These are phyloP conservation scores for Myxozyma melibiosi DNA, from an alignment of 805 yeast genomes.

Conservation along the genomic window DNA sequence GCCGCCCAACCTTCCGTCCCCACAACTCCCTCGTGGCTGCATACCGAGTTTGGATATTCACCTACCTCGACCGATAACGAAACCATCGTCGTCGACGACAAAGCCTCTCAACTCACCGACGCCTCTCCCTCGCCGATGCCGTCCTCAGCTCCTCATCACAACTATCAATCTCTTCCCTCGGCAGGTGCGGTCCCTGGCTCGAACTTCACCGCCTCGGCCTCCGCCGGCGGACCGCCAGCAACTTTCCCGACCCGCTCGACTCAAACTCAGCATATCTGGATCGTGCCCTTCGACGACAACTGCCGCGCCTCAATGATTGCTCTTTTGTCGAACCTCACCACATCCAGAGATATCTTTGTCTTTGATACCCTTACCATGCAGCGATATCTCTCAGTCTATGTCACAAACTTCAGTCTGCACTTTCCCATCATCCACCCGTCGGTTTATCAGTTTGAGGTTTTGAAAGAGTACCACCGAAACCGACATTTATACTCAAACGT, in stretches of 20 bases:
- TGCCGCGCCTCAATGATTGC: conserved; percentile 17
- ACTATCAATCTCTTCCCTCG: neutral
- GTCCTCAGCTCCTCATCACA: neutral
- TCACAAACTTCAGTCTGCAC: conserved; percentile 10
- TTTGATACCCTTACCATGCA: conserved; percentile 18
- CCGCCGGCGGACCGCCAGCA: neutral
- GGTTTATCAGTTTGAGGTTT: conserved; percentile 7
- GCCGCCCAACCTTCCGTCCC: neutral
- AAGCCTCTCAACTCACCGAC: neutral
- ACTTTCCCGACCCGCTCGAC: neutral
- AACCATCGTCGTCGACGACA: conserved; percentile 1
- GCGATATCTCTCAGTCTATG: conserved; percentile 12
- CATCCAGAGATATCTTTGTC: conserved; percentile 3
- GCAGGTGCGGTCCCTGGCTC: neutral
- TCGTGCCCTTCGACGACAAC: conserved; percentile 13
- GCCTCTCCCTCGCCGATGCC: neutral
- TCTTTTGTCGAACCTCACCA: conserved; percentile 5
- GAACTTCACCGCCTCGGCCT: neutral
- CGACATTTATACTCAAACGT: neutral
- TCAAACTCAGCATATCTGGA: conserved; percentile 2
- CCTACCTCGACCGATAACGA: conserved; percentile 5
- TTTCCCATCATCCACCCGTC: conserved; percentile 19
- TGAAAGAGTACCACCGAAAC: conserved; percentile 3
- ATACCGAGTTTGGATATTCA: neutral
- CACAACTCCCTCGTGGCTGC: conserved; percentile 8